Base-by-base conservation (phyloP, 78 protist genomes). In the Parvularia atlantis region DNA sequence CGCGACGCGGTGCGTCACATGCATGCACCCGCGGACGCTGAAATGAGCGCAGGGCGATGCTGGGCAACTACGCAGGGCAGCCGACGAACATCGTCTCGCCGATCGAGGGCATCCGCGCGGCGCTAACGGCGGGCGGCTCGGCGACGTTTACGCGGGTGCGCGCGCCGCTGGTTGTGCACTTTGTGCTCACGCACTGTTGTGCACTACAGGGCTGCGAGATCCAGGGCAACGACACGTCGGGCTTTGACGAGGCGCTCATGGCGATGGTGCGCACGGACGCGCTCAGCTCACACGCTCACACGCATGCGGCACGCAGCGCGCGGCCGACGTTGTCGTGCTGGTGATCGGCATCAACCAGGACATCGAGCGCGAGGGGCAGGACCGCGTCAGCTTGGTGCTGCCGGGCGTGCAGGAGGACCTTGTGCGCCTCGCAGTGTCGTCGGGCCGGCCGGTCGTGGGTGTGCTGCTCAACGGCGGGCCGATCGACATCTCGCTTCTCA, bases 351-450 rank as follows among this genome's bases (percentile, higher is more conserved):
- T 78, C 46, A 11, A 58, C 53, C 7, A 31, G 14, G 9, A 54
- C 2, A 22, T 80, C 20, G 83, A 78, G 54, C n/a, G 28, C 10
- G 83, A 78, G 41, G 39, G 68, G 20, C 17, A 16, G 13, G 83
- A 78, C 59, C 19, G 83, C 5, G 11, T 0, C 3, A 30, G 33
- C 64, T 56, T 78, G 14, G 50, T 1, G 14, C 66, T 78, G 28
- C 83, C 83, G 20, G 78, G 77, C 14, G 5, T 5, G 24, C 83
- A 78, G 67, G 19, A 40, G 20, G 41, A 33, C 20, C 26, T 78
- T 5, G 35, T n/a, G n/a, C n/a, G n/a, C n/a, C n/a, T n/a, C n/a
- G n/a, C n/a, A n/a, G n/a, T n/a, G n/a, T n/a, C n/a, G n/a, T n/a
- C n/a, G n/a, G n/a, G n/a, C n/a, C n/a, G n/a, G n/a, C n/a, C n/a